Evolutionary conservation across 495 filamentous ascomycete species (phyloP), one percentile per base, ranked within the genome.

Genomic region (Lasiosphaeria hispida): DNA sequence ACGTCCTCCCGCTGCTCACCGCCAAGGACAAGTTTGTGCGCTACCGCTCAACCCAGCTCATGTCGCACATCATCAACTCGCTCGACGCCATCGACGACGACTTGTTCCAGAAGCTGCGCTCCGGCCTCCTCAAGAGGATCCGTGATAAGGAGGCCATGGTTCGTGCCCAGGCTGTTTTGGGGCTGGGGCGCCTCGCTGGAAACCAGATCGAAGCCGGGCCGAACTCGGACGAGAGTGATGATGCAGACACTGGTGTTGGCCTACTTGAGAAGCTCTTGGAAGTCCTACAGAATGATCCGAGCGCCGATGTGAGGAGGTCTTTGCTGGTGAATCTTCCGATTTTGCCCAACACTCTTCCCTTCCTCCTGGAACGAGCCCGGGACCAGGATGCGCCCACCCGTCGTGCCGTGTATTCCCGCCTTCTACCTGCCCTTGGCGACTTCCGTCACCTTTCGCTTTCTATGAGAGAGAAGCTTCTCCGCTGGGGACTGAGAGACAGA

Each of bases 371-470:
- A 70, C 83, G 94, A 56, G 91, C 95, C 17, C 82, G 94, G 61
- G 94, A 99, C 71, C 78, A 90, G 23, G 94, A 99, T 72, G 79
- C 87, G 1, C 77, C 83, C 3, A 97, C 90, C 1, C 81, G 94
- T 49, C 81, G 92, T 45, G 89, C 89, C 10, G 77, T 99, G 6
- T 99, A 97, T 68, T 88, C 93, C 3, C 85, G 89, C 13, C 75
- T 99, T 2, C 76, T 99, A 7, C 95, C 94, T 1, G 87, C 89
- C 0, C 79, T 99, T 7, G 93, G 92, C 14, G 94, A 99, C 73
- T 99, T 99, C 76, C 87, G 94, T 49, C 91, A 97, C 73, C 77
- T 99, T 44, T 96, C 91, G 17, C 79, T 97, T n/a, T 89, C 86
- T 1, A 96, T 97, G 88, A 78, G 94, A 62, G 95, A 97, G 71